phyloP scores from a whole-genome alignment of 2,329 filamentous ascomycete genomes.

The Fusarium dlaminii region DNA sequence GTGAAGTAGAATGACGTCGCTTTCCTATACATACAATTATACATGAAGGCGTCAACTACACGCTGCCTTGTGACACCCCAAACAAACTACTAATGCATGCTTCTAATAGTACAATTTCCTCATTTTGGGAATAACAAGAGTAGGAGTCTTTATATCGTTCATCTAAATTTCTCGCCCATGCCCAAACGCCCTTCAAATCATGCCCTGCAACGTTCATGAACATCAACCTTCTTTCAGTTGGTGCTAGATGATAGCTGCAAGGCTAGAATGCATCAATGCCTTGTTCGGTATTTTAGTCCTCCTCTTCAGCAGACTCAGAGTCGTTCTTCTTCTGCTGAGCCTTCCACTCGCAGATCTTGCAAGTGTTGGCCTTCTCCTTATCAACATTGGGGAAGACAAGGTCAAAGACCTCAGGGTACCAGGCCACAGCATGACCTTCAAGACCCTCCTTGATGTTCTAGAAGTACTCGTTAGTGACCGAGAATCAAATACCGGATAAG shows the following conservation, averaged over 20 bases:
- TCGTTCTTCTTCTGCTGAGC: constrained; percentile 55
- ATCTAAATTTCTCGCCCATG: constrained; percentile 42
- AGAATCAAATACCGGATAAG: neutral
- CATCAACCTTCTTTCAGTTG: neutral
- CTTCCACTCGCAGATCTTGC: constrained; percentile 69
- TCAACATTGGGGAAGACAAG: constrained; percentile 88
- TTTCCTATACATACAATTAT: constrained; percentile 43
- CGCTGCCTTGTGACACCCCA: constrained; percentile 20
- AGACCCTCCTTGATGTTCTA: constrained; percentile 99
- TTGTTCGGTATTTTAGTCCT: constrained; percentile 43
- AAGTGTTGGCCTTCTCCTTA: constrained; percentile 75
- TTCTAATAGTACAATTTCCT: constrained; percentile 44
- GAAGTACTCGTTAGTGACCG: constrained; percentile 16
- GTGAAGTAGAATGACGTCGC: constrained; percentile 26
- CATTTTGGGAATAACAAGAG: constrained; percentile 41
- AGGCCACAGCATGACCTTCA: constrained; percentile 87
- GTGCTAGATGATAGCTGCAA: neutral
- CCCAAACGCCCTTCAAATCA: constrained; percentile 42
- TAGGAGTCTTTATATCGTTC: constrained; percentile 45
- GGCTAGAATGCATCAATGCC: constrained; percentile 1
- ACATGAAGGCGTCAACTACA: constrained; percentile 36
- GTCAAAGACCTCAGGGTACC: constrained; percentile 95
- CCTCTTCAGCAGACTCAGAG: constrained; percentile 48
- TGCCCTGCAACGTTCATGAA: constrained; percentile 14
- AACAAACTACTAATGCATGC: constrained; percentile 37